Percentiles rank a stretch among this genome's conserved stretches.
These are phyloP conservation scores for Cucurbita argyrosperma DNA, from an alignment of 306 rosid species.

Conservation along the genomic window DNA sequence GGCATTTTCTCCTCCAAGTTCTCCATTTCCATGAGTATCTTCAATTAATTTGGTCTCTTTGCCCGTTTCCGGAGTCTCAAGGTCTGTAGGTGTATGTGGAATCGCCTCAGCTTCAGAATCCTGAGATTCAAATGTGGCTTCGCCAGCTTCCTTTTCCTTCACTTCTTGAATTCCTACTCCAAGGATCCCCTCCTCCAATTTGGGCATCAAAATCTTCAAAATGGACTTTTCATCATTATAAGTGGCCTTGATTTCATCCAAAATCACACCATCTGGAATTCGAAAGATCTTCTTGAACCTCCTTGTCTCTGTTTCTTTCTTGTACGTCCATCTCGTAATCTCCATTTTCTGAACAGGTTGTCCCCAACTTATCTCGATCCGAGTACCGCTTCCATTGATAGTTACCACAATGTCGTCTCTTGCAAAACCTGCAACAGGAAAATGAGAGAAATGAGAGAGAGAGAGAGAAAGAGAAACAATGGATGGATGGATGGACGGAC, in stretches of 20 bases:
- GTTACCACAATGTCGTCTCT: background rate
- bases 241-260: background rate
- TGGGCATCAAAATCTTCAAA: background rate
- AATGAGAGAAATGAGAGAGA: background rate
- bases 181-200: background rate
- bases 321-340: background rate
- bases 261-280: background rate
- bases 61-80: background rate
- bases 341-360: background rate
- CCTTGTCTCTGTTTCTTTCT: background rate
- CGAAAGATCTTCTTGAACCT: background rate
- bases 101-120: background rate
- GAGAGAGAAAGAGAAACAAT: background rate
- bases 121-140: background rate
- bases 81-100: background rate
- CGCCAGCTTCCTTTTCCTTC: background rate
- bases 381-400: background rate
- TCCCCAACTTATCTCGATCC: background rate
- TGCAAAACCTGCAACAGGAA: background rate
- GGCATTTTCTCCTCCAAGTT: background rate
- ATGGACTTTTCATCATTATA: background rate
- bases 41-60: background rate
- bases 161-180: background rate
- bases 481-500: background rate
- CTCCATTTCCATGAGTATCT: background rate